Percentiles rank a stretch among this genome's conserved stretches.
phyloP scores from a whole-genome alignment of 306 rosid species.

The Citrullus mucosospermus region DNA sequence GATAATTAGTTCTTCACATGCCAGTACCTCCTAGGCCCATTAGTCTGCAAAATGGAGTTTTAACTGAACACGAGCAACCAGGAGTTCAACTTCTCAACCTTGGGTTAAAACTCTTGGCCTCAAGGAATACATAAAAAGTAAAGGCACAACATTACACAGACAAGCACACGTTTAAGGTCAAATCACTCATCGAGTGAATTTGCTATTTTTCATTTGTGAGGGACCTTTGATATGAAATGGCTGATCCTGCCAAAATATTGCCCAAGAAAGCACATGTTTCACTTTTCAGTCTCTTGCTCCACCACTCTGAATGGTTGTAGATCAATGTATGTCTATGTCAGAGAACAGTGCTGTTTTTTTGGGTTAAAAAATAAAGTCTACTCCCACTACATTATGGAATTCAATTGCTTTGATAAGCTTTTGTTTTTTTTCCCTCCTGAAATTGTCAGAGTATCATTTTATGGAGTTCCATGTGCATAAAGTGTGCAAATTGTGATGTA shows the following conservation, averaged over 20 bases:
- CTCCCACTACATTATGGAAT: neutral
- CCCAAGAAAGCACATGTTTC: neutral
- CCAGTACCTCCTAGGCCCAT: neutral
- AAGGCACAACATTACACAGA: neutral
- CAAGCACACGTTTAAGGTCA: neutral
- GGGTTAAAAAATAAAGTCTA: neutral
- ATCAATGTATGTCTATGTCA: neutral
- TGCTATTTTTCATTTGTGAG: neutral
- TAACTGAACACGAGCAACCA: neutral
- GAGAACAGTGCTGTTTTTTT: neutral
- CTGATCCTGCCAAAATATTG: neutral
- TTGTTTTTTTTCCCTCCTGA: neutral
- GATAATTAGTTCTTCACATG: neutral
- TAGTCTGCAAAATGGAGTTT: neutral
- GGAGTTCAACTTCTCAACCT: neutral
- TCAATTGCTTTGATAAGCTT: neutral
- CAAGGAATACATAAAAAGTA: neutral
- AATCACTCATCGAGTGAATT: neutral
- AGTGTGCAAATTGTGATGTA: neutral
- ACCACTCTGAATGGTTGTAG: neutral
- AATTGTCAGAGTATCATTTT: neutral
- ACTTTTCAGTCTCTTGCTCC: neutral
- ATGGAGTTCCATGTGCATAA: neutral
- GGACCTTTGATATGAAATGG: neutral
- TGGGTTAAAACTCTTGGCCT: neutral